Conservation (phyloP, 2,329 filamentous ascomycete species). For the Neofusicoccum cordaticola region DNA sequence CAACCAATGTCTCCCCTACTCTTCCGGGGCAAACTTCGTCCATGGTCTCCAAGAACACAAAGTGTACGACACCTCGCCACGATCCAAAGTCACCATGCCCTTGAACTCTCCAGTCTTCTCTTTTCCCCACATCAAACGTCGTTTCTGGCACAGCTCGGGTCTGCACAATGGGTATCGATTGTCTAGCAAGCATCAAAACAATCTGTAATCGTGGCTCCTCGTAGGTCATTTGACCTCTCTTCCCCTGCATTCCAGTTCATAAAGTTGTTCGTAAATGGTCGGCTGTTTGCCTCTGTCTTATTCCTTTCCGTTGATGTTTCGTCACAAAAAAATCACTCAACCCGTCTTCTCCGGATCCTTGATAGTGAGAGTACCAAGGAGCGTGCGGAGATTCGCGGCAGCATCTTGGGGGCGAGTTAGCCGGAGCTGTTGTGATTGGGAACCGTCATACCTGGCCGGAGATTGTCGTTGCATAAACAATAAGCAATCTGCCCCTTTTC, state of each 20-base stretch:
- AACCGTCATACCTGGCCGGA: not conserved
- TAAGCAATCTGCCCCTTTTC: constrained; percentile 7
- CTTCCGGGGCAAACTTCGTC: too few species aligned
- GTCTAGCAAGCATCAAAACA: not conserved
- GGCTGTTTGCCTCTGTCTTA: not conserved
- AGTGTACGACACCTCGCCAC: too few species aligned
- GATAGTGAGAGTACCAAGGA: not conserved
- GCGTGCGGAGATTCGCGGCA: not conserved
- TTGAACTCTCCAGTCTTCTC: too few species aligned
- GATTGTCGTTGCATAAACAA: not conserved
- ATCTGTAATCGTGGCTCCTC: not conserved
- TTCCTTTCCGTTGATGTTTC: not conserved
- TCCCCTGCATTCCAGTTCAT: not conserved
- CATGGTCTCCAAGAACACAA: too few species aligned
- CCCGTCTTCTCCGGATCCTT: not conserved
- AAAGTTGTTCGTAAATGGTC: not conserved
- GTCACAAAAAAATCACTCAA: not conserved
- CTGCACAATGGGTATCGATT: not conserved
- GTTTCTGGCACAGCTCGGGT: not conserved
- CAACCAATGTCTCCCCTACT: too few species aligned
- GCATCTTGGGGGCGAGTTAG: not conserved
- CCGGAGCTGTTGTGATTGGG: not conserved
- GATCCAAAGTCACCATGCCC: too few species aligned
- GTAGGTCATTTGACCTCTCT: not conserved
- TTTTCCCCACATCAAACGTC: not conserved